Conservation (phyloP, 2,329 filamentous ascomycete genomes). For the Paramyrothecium sp. region DNA sequence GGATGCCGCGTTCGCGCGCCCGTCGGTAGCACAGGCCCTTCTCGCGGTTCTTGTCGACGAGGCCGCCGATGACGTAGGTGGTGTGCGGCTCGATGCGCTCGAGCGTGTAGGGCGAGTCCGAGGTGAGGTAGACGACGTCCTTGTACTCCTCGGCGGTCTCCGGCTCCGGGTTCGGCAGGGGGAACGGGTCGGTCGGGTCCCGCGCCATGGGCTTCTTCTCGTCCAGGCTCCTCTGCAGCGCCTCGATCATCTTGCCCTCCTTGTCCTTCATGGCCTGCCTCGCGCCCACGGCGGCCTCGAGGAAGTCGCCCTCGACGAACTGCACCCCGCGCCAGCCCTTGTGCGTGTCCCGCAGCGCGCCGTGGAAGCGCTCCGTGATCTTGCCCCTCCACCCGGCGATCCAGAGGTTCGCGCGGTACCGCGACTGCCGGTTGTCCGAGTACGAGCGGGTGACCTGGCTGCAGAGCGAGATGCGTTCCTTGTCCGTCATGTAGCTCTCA, state of each 20-base stretch:
- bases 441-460: constrained; percentile 86
- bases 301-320: constrained; percentile 74
- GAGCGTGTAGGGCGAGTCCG: constrained; percentile 85
- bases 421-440: constrained; percentile 75
- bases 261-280: constrained; percentile 60
- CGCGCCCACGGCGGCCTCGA: constrained; percentile 64
- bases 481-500: constrained; percentile 83
- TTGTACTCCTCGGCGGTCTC: constrained; percentile 28
- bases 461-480: constrained; percentile 79
- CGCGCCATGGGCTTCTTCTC: constrained; percentile 25
- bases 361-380: constrained; percentile 78
- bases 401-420: constrained; percentile 68
- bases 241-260: constrained; percentile 60
- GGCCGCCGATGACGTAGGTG: constrained; percentile 88
- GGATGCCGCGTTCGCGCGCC: constrained; percentile 71
- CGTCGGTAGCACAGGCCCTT: constrained; percentile 91
- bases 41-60: constrained; percentile 95
- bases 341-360: constrained; percentile 68
- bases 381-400: constrained; percentile 76
- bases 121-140: constrained; percentile 80
- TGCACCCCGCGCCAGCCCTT: constrained; percentile 75
- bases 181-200: constrained; percentile 30
- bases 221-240: constrained; percentile 43
- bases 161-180: constrained; percentile 30
- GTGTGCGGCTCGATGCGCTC: constrained; percentile 81